Evolutionary conservation across 768 basidiomycete species (phyloP).

Genomic region (Dioszegia aurantiaca): DNA sequence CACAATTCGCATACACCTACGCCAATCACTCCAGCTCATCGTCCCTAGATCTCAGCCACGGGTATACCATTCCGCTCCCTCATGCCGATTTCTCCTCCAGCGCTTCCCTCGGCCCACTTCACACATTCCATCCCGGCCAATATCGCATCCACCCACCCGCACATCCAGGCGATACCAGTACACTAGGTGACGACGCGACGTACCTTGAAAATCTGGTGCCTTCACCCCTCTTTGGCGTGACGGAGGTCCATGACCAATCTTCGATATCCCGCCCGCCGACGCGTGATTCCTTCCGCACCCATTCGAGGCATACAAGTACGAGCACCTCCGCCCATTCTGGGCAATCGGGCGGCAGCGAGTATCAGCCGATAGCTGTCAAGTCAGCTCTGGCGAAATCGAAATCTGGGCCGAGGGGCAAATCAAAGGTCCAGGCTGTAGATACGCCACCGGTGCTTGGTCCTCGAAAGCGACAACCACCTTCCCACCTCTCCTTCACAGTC

Average conservation of each 20-base stretch:
- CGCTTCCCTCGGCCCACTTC: too few species aligned
- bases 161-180: too few species aligned
- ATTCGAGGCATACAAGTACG: conserved; percentile 6
- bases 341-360: conserved; percentile 2
- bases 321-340: neutral
- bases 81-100: too few species aligned
- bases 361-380: neutral
- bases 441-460: neutral
- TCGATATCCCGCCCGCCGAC: conserved; percentile 6
- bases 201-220: neutral
- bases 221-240: neutral
- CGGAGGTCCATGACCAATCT: neutral
- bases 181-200: neutral
- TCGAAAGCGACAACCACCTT: too few species aligned
- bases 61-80: too few species aligned
- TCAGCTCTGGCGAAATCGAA: neutral
- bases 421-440: neutral
- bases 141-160: too few species aligned
- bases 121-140: too few species aligned
- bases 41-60: too few species aligned
- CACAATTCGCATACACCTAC: too few species aligned
- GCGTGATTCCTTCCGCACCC: neutral
- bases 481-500: too few species aligned
- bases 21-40: too few species aligned
- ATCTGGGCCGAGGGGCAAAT: neutral